phyloP scores from a whole-genome alignment of 495 filamentous ascomycete genomes.

The Aspergillus funiculosus region DNA sequence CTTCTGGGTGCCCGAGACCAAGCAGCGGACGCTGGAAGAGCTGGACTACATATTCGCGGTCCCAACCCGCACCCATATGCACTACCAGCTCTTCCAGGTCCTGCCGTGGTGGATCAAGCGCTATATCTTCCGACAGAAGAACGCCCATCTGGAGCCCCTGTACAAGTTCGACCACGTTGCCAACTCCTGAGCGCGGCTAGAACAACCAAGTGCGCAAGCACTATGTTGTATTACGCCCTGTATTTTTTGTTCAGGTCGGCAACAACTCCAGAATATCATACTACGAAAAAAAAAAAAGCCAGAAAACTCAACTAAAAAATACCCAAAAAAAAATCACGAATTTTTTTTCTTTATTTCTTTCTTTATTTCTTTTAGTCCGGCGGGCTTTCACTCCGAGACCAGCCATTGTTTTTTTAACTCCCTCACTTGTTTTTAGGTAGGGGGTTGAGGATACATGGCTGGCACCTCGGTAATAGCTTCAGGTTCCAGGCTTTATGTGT shows the following conservation, averaged over 20 bases:
- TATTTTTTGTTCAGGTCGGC: not conserved
- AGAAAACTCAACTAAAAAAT: not conserved
- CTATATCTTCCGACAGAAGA: constrained; percentile 54
- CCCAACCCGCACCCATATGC: constrained; percentile 55
- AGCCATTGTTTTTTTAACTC: not conserved
- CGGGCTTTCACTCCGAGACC: too few species aligned
- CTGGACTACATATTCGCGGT: constrained; percentile 80
- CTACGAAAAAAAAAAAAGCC: not conserved
- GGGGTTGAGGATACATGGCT: too few species aligned
- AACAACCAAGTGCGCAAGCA: not conserved
- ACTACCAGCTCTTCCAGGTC: constrained; percentile 57
- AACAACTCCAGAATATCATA: not conserved
- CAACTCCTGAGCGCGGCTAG: constrained; percentile 2
- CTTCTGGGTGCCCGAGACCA: constrained; percentile 72
- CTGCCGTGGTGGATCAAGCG: constrained; percentile 68
- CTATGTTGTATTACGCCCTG: too few species aligned
- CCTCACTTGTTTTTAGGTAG: too few species aligned
- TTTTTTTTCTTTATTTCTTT: not conserved
- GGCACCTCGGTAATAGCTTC: too few species aligned
- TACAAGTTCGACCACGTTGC: constrained; percentile 52
- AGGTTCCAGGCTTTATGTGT: too few species aligned
- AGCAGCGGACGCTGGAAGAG: constrained; percentile 75
- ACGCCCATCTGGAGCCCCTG: constrained; percentile 52
- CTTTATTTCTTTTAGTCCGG: too few species aligned
- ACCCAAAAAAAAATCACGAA: not conserved